A percentile compares a stretch with the other conserved stretches of the same genome.
phyloP scores from a whole-genome alignment of 148 eudicot species.

The Chenopodium quinoa region DNA sequence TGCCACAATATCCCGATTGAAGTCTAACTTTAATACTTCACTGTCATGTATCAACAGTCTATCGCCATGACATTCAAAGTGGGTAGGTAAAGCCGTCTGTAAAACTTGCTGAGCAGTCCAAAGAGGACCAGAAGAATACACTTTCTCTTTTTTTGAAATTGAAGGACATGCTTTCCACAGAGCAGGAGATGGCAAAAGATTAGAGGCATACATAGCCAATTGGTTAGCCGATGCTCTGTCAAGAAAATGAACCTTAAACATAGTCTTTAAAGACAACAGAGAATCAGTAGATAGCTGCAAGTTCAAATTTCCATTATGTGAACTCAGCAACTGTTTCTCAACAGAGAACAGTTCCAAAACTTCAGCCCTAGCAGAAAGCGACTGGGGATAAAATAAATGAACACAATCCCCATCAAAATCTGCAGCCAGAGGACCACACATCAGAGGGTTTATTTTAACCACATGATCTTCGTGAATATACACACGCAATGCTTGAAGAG shows the following conservation, averaged over 20 bases:
- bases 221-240: conserved; percentile 66
- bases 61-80: conserved; percentile 65
- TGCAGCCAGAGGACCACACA: conserved; percentile 94
- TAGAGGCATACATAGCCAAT: conserved; percentile 61
- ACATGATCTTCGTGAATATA: conserved; percentile 85
- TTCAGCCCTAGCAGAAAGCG: conserved; percentile 86
- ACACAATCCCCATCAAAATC: conserved; percentile 97
- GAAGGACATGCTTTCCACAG: conserved; percentile 38
- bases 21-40: conserved; percentile 56
- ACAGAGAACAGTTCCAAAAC: conserved; percentile 88
- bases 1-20: conserved; percentile 50
- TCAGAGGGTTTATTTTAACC: conserved; percentile 82
- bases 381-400: conserved; percentile 94
- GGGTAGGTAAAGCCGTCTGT: conserved; percentile 60
- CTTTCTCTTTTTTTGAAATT: conserved; percentile 19
- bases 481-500: conserved; percentile 74
- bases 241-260: conserved; percentile 54
- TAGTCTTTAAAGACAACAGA: conserved; percentile 57
- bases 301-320: conserved; percentile 88
- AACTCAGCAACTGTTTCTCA: conserved; percentile 89
- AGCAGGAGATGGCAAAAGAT: conserved; percentile 52
- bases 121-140: conserved; percentile 38
- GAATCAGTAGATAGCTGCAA: conserved; percentile 83
- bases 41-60: conserved; percentile 44
- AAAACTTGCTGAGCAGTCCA: conserved; percentile 82